Base-by-base conservation (phyloP, 768 basidiomycete species). In the Russula brevipes region DNA sequence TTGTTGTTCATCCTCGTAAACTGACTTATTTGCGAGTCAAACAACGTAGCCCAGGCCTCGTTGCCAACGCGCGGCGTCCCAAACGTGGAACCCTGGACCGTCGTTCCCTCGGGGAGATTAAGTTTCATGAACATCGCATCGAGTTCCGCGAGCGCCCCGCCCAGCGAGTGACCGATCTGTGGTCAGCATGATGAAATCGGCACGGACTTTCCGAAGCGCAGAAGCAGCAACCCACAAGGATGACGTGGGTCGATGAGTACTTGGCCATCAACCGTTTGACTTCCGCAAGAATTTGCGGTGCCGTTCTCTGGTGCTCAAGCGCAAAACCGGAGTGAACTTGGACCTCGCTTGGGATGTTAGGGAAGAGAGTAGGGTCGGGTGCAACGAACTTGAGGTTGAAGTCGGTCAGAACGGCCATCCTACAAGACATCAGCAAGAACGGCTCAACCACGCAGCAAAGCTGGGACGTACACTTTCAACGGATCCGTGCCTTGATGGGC, bases 401-500 rank as follows among this genome's bases (percentile, higher is more conserved):
- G 44, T 66, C 66, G 11, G 62, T 66, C n/a, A 66, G 52, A 24
- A 50, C 62, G 12, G 63, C 57, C 52, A 54, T 14, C 10, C 66
- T 67, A 49, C 3, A n/a, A 38, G 16, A 14, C 12, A n/a, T 49
- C 2, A 41, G 35, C 46, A 12, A 46, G 19, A 8, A 41, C 36
- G 16, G 19, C 19, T 33, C 3, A 31, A 49, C 24, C 39, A 9
- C 17, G 12, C 12, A n/a, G 31, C 16, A 42, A 41, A n/a, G 44
- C 10, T 12, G 2, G 30, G 17, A 39, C 66, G n/a, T 54, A 67
- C 66, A 67, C 35, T n/a, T 54, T 1, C 9, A 49, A 3, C 8
- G 66, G 66, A 36, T 67, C 51, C 16, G 66, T 67, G 46, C 66
- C 66, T 55, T 67, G 59, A 54, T 67, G 66, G 8, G 66, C 59